Conservation (phyloP, 2,329 filamentous ascomycete species). For the Zasmidium cellare region DNA sequence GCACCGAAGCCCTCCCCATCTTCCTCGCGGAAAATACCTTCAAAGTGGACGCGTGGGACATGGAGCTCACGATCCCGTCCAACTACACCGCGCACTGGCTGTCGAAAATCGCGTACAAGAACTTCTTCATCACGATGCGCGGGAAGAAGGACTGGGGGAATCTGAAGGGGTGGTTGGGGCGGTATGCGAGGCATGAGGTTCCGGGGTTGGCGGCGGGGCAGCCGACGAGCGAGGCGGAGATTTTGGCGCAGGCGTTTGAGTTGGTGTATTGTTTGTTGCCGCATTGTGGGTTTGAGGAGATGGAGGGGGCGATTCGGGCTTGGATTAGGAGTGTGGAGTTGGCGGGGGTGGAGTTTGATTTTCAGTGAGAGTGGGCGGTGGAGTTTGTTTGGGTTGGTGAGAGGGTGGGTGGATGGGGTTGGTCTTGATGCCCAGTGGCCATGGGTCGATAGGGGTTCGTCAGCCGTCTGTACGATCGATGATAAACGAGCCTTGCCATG, state of each 20-base stretch:
- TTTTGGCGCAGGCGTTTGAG: slow-evolving; percentile 1
- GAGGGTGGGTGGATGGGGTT: too few relatives aligned
- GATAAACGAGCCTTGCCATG: too few relatives aligned
- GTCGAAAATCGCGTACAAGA: background rate
- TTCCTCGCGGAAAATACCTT: background rate
- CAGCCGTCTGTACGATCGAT: too few relatives aligned
- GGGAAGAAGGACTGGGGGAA: background rate
- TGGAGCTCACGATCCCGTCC: background rate
- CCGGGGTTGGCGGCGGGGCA: background rate
- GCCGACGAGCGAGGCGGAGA: background rate
- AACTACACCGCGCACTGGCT: slow-evolving; percentile 1
- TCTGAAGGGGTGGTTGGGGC: background rate
- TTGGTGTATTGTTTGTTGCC: background rate
- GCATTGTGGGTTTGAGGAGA: background rate
- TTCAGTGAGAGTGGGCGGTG: background rate
- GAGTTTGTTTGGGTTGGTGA: too few relatives aligned
- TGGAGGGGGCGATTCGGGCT: background rate
- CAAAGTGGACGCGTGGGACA: slow-evolving; percentile 1
- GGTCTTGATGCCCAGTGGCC: too few relatives aligned
- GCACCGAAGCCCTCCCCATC: background rate
- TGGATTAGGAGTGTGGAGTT: background rate
- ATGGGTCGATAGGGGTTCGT: too few relatives aligned
- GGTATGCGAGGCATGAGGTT: background rate
- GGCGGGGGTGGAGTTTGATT: background rate
- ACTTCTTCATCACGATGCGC: slow-evolving; percentile 3